phyloP scores from a whole-genome alignment of 2,329 filamentous ascomycete species.

The Nigrograna mackinnonii region DNA sequence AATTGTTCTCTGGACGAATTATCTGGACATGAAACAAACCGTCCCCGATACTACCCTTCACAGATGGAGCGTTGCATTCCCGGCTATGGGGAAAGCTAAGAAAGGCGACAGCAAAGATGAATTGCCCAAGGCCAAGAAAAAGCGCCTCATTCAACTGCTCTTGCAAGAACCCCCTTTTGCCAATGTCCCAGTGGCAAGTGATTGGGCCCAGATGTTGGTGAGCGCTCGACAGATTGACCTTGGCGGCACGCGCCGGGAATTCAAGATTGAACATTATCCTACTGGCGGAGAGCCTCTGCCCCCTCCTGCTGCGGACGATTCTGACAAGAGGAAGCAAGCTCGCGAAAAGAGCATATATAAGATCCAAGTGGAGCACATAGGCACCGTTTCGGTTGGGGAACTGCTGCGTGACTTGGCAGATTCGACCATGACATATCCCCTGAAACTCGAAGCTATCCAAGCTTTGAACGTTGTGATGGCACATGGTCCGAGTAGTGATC shows the following conservation, averaged over 20 bases:
- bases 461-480: constrained; percentile 62
- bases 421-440: constrained; percentile 43
- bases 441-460: constrained; percentile 58
- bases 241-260: constrained; percentile 11
- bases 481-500: constrained; percentile 48
- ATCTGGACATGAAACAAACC: constrained; percentile 40
- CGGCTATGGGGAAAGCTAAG: constrained; percentile 16
- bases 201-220: constrained; percentile 39
- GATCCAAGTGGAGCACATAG: constrained; percentile 22
- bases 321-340: constrained; percentile 12
- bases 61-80: constrained; percentile 32
- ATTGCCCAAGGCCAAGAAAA: constrained; percentile 47
- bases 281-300: constrained; percentile 26
- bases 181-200: constrained; percentile 37
- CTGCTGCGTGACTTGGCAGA: constrained; percentile 50
- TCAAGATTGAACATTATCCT: constrained; percentile 30
- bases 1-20: constrained; percentile 48
- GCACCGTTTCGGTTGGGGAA: constrained; percentile 34
- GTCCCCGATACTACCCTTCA: constrained; percentile 20
- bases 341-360: constrained; percentile 21
- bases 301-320: constrained; percentile 13
- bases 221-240: constrained; percentile 27
- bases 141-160: constrained; percentile 53
- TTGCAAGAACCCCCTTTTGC: constrained; percentile 35
- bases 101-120: constrained; percentile 26